phyloP scores from a whole-genome alignment of 495 filamentous ascomycete species.

The Aspergillus sclerotioniger region DNA sequence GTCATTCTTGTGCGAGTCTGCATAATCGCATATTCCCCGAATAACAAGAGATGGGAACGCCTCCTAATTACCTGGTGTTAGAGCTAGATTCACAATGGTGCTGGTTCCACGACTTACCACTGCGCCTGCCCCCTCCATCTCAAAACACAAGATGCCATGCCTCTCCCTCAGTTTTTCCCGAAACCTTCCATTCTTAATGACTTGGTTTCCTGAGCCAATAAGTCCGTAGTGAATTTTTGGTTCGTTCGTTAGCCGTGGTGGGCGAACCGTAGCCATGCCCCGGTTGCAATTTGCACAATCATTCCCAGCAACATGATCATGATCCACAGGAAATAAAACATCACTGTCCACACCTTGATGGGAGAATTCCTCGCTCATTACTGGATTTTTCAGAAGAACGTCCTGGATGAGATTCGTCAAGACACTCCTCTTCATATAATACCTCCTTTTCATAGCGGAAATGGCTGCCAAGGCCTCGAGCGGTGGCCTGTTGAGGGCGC shows the following conservation, averaged over 20 bases:
- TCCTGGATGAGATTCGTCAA: conserved; percentile 18
- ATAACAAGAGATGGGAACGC: conserved; percentile 21
- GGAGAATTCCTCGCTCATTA: conserved; percentile 10
- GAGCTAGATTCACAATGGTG: too few relatives aligned
- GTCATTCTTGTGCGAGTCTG: conserved; percentile 25
- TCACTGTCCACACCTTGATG: background rate
- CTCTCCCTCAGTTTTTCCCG: conserved; percentile 2
- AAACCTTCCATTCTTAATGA: conserved; percentile 20
- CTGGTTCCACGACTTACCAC: too few relatives aligned
- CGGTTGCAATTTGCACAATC: background rate
- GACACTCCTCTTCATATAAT: background rate
- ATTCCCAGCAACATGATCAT: conserved; percentile 16
- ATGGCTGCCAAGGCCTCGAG: conserved; percentile 26
- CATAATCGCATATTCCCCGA: conserved; percentile 27
- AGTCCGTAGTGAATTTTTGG: conserved; percentile 27
- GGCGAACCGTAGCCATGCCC: too few relatives aligned
- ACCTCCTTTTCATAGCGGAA: conserved; percentile 15
- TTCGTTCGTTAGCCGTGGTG: background rate
- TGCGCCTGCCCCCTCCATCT: conserved; percentile 12
- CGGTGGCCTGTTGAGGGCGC: conserved; percentile 34
- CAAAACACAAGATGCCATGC: conserved; percentile 15
- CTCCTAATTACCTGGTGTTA: background rate
- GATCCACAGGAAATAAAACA: conserved; percentile 25
- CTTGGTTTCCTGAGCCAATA: conserved; percentile 27
- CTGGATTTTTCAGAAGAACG: conserved; percentile 6